Conservation (phyloP, 176 grass and related monocot genomes). For the Triticum aestivum region IWGSC_CS_RefSeq_v2.1 NC_057808.1:492968233-492968732, state of each 20-base stretch:
- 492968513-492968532: conserved; percentile 68
- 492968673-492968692: conserved; percentile 9
- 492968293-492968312: conserved; percentile 76
- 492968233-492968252: conserved; percentile 57
- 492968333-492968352: conserved; percentile 6
- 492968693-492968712: conserved; percentile 3
- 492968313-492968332: conserved; percentile 70
- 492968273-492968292: conserved; percentile 83
- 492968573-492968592: conserved; percentile 77
- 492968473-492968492: conserved; percentile 79
- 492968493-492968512: conserved; percentile 79
- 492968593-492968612: conserved; percentile 80
- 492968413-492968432: conserved; percentile 71
- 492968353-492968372: neutral
- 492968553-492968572: conserved; percentile 87
- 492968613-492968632: conserved; percentile 70
- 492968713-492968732: neutral
- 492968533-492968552: conserved; percentile 74
- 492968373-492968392: neutral
- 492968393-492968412: conserved; percentile 77
- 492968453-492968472: conserved; percentile 78
- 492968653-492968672: conserved; percentile 14
- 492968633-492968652: conserved; percentile 8
- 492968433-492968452: conserved; percentile 66
- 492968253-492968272: conserved; percentile 49